Base-by-base conservation (phyloP, 148 eudicot species). In the Chenopodium suecicum region DNA sequence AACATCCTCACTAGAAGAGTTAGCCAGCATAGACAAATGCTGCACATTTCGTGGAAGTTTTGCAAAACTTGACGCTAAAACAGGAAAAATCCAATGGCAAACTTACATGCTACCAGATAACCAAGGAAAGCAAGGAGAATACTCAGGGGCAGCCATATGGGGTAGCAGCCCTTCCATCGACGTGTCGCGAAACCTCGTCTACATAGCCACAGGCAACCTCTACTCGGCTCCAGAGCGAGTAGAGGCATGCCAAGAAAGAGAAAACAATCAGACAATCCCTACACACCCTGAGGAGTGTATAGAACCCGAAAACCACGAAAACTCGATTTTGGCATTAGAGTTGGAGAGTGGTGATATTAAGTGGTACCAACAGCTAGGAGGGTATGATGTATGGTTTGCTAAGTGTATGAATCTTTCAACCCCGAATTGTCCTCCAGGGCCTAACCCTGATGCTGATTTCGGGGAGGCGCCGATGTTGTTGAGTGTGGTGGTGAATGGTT, bases 81-180 rank as follows among this genome's bases (percentile, higher is more conserved):
- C 90, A 17, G 93, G 95, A 20, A 67, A 54, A 19, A 84, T 92
- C 60, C 4, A 87, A 23, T 92, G 95, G 95, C 90, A 87, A 76
- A 92, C 90, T 7, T 86, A 72, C 78, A 89, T 84, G 86, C 66
- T 90, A 12, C 94, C 94, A 0, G 89, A 91, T 78, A 90, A 91
- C 82, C 41, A 78, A 14, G 90, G 91, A 32, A 44, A 7, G 1
- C 27, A n/a, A 19, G 89, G 88, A 5, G 84, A 67, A 3, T 91
- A 90, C 62, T 77, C 91, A 0, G 94, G 93, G 4, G 91, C 90
- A 0, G 87, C 89, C 1, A 32, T 92, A 5, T 90, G 93, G 92
- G 95, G 91, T 13, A 92, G 93, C 80, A 92, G 95, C 78, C 95
- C 91, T 13, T 46, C 91, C 29, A 92, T 90, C 47, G 92, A 92